phyloP scores from a whole-genome alignment of 2,329 filamentous ascomycete species.

The Dactylellina cionopaga region DNA sequence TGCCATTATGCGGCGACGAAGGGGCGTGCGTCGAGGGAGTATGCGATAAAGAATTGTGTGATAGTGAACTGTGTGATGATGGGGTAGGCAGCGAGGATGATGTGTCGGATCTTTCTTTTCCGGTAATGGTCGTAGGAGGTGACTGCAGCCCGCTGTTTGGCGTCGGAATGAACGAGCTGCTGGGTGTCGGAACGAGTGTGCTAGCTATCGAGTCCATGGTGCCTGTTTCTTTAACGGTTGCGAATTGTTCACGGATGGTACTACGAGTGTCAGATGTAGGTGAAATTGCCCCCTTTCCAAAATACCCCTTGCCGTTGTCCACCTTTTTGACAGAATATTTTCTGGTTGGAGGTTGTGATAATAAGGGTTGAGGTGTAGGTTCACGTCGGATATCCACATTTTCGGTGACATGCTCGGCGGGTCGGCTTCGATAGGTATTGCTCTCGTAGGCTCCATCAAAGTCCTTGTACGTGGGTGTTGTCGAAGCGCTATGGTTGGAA shows the following conservation, averaged over 20 bases:
- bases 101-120: constrained; percentile 36
- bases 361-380: constrained; percentile 40
- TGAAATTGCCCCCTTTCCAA: constrained; percentile 38
- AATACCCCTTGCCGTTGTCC: constrained; percentile 18
- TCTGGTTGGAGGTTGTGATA: constrained; percentile 43
- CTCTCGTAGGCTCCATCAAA: constrained; percentile 40
- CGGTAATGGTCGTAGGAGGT: constrained; percentile 26
- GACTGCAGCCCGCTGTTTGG: constrained; percentile 38
- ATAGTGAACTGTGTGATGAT: constrained; percentile 24
- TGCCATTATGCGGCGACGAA: constrained; percentile 32
- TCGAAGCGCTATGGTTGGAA: constrained; percentile 18
- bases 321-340: constrained; percentile 48
- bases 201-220: constrained; percentile 48
- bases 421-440: constrained; percentile 23
- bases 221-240: constrained; percentile 27
- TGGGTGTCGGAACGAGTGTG: constrained; percentile 41
- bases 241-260: constrained; percentile 49
- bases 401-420: constrained; percentile 16
- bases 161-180: too few relatives aligned
- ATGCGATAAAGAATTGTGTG: constrained; percentile 56
- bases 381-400: constrained; percentile 46
- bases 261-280: constrained; percentile 32
- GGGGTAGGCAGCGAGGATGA: constrained; percentile 9
- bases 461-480: constrained; percentile 45
- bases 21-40: too few relatives aligned